Evolutionary conservation across 1,284 basidiomycete species (phyloP), one percentile per base, ranked within the genome.

Genomic region (Austroboletus rostrupii): DNA sequence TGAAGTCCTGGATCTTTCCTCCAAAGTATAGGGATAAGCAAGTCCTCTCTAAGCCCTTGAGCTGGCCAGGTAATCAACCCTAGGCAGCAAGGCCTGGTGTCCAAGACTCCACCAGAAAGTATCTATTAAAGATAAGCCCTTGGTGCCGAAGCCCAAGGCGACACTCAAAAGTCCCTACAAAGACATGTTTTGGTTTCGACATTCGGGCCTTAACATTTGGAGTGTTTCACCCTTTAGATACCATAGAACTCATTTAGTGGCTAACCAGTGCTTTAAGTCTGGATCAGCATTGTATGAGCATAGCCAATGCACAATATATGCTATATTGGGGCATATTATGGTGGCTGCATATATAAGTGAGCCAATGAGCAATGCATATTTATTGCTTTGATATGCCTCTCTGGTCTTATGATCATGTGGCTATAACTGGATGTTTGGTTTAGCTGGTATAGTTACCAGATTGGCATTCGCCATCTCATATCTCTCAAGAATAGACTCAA

Each of bases 191-290:
- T n/a, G n/a, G n/a, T n/a, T n/a, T n/a, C n/a, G n/a, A n/a, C n/a
- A n/a, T n/a, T n/a, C n/a, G n/a, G n/a, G n/a, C n/a, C n/a, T n/a
- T n/a, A n/a, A n/a, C n/a, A n/a, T n/a, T n/a, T n/a, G n/a, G n/a
- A n/a, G n/a, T n/a, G n/a, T n/a, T n/a, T n/a, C n/a, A 3, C 43
- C 51, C 10, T 38, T 37, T 14, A 52, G 33, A 8, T 52, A 52
- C 0, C 21, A 1, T 7, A 52, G 29, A 0, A 52, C 35, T 3
- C 21, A 16, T 7, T 52, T 52, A 1, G 29, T 43, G 1, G 51
- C 20, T 2, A 8, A 14, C 47, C 43, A 52, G 6, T 52, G 47
- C 2, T 0, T 8, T 6, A 50, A 0, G 14, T 43, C 31, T 14
- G 46, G 46, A n/a, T 48, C 20, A 3, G 5, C 10, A 9, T 48